Conservation (phyloP, 768 basidiomycete genomes). For the Macrocybe gigantea region DNA sequence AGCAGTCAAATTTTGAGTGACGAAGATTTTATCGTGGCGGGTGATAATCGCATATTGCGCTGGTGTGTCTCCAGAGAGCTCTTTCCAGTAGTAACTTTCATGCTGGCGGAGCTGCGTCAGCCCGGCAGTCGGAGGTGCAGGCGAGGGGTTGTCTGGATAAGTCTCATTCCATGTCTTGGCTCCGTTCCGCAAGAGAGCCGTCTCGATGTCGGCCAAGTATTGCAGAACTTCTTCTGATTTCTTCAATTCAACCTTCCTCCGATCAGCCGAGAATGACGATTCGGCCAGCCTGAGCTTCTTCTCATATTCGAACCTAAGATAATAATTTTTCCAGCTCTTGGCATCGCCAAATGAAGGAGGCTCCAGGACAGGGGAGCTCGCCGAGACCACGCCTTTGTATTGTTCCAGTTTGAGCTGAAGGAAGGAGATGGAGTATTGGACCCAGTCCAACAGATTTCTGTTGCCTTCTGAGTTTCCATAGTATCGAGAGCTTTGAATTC, state of each 20-base stretch:
- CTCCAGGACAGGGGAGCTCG: conserved; percentile 6
- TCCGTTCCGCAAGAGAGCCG: conserved; percentile 22
- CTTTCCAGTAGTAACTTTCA: too few relatives aligned
- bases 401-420: conserved; percentile 17
- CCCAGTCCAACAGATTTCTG: conserved; percentile 32
- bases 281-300: background rate
- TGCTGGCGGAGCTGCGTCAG: background rate
- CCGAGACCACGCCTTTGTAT: conserved; percentile 5
- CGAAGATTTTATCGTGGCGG: conserved; percentile 10
- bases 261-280: background rate
- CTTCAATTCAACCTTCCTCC: conserved; percentile 2
- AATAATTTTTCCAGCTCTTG: background rate
- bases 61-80: too few relatives aligned
- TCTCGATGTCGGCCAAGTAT: conserved; percentile 29
- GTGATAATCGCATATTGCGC: too few relatives aligned
- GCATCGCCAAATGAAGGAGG: background rate
- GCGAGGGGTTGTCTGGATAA: conserved; percentile 20
- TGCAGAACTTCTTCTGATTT: conserved; percentile 19
- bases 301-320: conserved; percentile 1
- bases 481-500: conserved; percentile 9
- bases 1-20: conserved; percentile 26
- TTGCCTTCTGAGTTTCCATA: conserved; percentile 14
- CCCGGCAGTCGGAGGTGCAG: conserved; percentile 5
- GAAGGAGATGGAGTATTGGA: conserved; percentile 21
- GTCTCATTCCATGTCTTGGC: conserved; percentile 40